These are phyloP conservation scores for Thraustochytrium striatum DNA, from an alignment of 352 stramenopile species.

Conservation along the genomic window DNA sequence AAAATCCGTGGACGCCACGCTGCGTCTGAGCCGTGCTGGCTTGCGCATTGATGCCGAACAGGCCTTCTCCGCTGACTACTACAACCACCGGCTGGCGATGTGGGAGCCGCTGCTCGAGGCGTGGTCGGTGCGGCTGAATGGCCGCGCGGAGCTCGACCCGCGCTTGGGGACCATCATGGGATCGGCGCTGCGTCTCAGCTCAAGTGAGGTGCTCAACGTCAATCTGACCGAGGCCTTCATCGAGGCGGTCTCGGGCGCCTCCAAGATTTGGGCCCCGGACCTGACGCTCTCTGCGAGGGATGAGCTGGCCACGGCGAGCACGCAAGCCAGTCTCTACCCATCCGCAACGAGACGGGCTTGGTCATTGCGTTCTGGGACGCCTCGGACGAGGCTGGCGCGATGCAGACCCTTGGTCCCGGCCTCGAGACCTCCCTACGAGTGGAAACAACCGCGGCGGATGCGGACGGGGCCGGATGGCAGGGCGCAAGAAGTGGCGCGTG, in stretches of 20 bases:
- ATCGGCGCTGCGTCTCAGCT: not conserved
- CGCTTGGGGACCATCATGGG: not conserved
- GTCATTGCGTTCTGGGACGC: conserved; percentile 28
- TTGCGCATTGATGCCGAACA: conserved; percentile 12
- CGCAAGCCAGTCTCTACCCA: conserved; percentile 15
- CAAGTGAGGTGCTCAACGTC: conserved; percentile 8
- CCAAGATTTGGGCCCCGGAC: conserved; percentile 23
- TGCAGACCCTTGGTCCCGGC: not conserved
- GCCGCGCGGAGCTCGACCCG: not conserved
- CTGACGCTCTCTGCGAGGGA: conserved; percentile 41
- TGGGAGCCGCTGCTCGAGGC: conserved; percentile 44
- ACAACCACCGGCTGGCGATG: conserved; percentile 17
- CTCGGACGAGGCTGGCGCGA: not conserved
- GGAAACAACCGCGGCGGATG: too few species aligned
- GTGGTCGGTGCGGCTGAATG: conserved; percentile 11
- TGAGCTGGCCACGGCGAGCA: conserved; percentile 59
- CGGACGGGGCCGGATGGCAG: not conserved
- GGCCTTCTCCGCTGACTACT: conserved; percentile 26
- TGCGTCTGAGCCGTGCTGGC: not conserved
- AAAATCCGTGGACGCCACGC: not conserved
- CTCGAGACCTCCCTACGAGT: not conserved
- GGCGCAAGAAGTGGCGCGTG: not conserved
- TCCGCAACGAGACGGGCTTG: conserved; percentile 32
- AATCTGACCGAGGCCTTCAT: conserved; percentile 43
- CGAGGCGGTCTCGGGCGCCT: conserved; percentile 3